Evolutionary conservation across 345 rosid species (phyloP).

Genomic region (Gossypium anomalum): DNA sequence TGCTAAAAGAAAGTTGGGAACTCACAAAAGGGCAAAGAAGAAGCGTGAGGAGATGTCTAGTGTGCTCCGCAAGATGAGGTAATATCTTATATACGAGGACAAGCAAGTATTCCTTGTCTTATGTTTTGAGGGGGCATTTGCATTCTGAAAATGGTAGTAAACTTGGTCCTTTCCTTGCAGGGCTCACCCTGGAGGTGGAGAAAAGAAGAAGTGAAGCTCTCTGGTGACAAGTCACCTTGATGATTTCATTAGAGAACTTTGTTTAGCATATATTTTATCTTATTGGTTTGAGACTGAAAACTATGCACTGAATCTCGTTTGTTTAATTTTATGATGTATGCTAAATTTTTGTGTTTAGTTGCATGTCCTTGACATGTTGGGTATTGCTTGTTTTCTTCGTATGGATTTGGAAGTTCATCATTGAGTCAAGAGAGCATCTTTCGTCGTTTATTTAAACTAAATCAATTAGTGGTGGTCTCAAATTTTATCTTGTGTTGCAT

Average conservation of each 20-base stretch:
- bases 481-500: neutral
- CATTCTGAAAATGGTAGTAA: neutral
- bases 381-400: neutral
- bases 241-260: constrained; percentile 7
- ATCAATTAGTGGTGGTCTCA: neutral
- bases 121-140: neutral
- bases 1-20: constrained; percentile 58
- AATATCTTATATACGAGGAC: neutral
- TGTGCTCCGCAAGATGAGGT: constrained; percentile 80
- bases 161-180: constrained; percentile 22
- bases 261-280: constrained; percentile 4
- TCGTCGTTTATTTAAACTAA: neutral
- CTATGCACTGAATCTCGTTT: neutral
- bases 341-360: neutral
- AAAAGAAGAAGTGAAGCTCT: constrained; percentile 52
- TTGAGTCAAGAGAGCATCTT: neutral
- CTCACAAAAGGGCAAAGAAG: constrained; percentile 90
- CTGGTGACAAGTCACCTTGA: neutral
- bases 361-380: neutral
- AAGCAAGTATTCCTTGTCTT: neutral
- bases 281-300: constrained; percentile 7
- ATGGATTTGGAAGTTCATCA: neutral
- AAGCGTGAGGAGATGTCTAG: constrained; percentile 89
- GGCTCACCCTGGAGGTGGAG: constrained; percentile 43
- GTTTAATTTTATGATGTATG: neutral